A percentile compares a stretch with the other conserved stretches of the same genome.
phyloP scores from a whole-genome alignment of 805 yeast species.

The Komagataella phaffii region DNA sequence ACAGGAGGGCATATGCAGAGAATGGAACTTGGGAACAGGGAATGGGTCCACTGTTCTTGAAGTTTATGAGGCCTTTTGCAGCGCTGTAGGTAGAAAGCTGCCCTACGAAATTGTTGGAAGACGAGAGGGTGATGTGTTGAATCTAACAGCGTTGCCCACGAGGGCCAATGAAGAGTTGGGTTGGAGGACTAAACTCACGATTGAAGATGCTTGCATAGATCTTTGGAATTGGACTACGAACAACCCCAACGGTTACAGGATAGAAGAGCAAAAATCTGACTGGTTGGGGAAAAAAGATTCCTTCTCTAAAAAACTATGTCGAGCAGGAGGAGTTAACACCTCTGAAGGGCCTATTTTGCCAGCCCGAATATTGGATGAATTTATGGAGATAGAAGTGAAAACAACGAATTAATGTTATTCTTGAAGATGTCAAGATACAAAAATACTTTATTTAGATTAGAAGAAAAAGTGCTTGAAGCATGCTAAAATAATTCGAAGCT shows the following conservation, averaged over 20 bases:
- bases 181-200: conserved; percentile 44
- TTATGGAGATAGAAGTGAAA: neutral
- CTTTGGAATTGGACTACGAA: conserved; percentile 67
- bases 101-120: conserved; percentile 56
- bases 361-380: neutral
- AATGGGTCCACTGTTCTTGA: conserved; percentile 70
- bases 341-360: neutral
- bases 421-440: neutral
- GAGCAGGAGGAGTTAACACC: conserved; percentile 10
- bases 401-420: neutral
- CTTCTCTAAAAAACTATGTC: neutral
- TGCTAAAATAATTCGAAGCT: too few species aligned
- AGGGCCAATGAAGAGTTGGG: conserved; percentile 53
- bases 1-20: conserved; percentile 42
- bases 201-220: conserved; percentile 56
- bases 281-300: conserved; percentile 9
- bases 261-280: conserved; percentile 21
- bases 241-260: conserved; percentile 50
- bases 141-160: conserved; percentile 58
- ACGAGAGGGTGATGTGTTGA: conserved; percentile 65
- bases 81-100: conserved; percentile 48
- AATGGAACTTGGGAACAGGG: conserved; percentile 80
- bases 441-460: too few species aligned
- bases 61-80: conserved; percentile 49
- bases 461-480: neutral